These are phyloP conservation scores for Rosa multiflora DNA, from an alignment of 306 rosid species.

Conservation along the genomic window DNA sequence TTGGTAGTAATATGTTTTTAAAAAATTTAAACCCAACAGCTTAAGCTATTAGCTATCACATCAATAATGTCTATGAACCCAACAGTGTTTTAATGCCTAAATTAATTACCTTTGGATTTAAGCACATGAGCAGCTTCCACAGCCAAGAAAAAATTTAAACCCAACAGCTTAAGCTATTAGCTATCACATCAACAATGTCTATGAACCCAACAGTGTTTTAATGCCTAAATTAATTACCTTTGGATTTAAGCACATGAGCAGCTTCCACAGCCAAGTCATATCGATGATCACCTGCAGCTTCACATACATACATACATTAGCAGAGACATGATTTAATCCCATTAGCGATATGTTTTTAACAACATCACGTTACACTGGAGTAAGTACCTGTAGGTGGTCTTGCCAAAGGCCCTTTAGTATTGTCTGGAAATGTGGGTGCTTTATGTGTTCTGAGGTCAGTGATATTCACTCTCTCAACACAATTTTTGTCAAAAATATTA, in stretches of 20 bases:
- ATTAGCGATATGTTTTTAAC: not conserved
- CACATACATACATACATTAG: conserved; percentile 1
- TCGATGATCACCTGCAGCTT: not conserved
- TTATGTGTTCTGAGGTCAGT: not conserved
- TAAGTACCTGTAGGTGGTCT: not conserved
- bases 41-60: not conserved
- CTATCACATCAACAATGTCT: not conserved
- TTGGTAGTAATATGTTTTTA: not conserved
- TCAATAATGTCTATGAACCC: not conserved
- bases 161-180: not conserved
- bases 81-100: not conserved
- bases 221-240: not conserved
- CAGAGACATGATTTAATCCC: not conserved
- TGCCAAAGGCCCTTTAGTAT: not conserved
- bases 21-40: not conserved
- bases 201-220: not conserved
- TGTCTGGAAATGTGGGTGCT: not conserved
- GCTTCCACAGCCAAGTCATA: not conserved
- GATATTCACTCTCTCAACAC: not conserved
- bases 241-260: not conserved
- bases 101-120: not conserved
- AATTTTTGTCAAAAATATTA: conserved; percentile 5
- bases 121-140: not conserved
- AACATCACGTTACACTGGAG: not conserved
- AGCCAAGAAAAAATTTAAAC: not conserved